Evolutionary conservation across 1,284 basidiomycete genomes (phyloP).

Genomic region (Ustilago sp.): DNA sequence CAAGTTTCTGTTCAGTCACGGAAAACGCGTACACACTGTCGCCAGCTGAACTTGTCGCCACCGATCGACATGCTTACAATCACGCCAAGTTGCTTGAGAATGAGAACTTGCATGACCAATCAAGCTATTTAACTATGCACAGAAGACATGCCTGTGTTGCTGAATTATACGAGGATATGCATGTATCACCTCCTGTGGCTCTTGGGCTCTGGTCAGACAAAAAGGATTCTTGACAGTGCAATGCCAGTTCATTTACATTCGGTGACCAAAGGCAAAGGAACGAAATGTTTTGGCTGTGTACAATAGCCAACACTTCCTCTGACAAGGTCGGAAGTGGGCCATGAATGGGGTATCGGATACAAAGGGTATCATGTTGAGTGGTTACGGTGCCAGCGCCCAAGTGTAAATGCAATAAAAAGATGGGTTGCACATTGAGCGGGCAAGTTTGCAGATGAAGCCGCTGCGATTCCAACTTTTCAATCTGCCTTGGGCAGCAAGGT

Average conservation of each 20-base stretch:
- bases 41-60: not conserved
- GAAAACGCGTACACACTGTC: too few relatives aligned
- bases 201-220: not conserved
- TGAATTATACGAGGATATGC: not conserved
- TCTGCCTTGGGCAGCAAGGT: slow-evolving; percentile 18
- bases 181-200: not conserved
- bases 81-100: too few relatives aligned
- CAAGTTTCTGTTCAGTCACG: too few relatives aligned
- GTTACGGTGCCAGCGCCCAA: too few relatives aligned
- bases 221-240: not conserved
- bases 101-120: too few relatives aligned
- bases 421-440: not conserved
- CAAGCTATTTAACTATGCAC: too few relatives aligned
- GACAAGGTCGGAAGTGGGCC: not conserved
- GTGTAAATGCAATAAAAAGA: not conserved
- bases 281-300: not conserved
- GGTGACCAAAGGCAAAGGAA: not conserved
- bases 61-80: not conserved
- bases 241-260: not conserved
- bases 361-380: not conserved
- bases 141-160: too few relatives aligned
- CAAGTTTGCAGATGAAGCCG: not conserved
- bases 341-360: slow-evolving; percentile 14
- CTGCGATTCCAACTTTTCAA: not conserved
- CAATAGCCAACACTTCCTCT: not conserved